Conservation (phyloP, 192 early-diverging fungal species). For the Coemansia sp. region DNA sequence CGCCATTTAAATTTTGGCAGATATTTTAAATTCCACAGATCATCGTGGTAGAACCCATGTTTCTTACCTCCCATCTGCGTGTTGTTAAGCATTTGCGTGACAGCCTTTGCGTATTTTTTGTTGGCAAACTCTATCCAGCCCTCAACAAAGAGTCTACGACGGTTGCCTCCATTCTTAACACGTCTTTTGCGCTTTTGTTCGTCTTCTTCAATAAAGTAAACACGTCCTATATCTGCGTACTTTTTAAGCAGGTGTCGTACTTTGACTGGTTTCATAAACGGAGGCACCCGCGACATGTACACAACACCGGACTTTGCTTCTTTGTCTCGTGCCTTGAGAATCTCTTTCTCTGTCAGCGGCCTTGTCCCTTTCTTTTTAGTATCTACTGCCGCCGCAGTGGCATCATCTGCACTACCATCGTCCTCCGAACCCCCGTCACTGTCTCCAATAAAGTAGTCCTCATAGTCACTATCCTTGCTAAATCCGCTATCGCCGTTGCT, state of each 20-base stretch:
- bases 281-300: slow-evolving; percentile 89
- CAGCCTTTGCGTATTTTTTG: slow-evolving; percentile 82
- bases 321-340: slow-evolving; percentile 58
- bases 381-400: background rate
- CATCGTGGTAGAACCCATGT: slow-evolving; percentile 83
- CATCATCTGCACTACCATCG: slow-evolving; percentile 2
- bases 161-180: slow-evolving; percentile 86
- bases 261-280: slow-evolving; percentile 87
- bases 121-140: slow-evolving; percentile 98
- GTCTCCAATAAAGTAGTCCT: slow-evolving; percentile 19
- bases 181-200: slow-evolving; percentile 67
- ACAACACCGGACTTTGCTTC: slow-evolving; percentile 74
- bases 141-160: slow-evolving; percentile 82
- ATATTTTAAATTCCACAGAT: slow-evolving; percentile 97
- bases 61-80: slow-evolving; percentile 86
- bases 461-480: slow-evolving; percentile 3
- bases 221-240: slow-evolving; percentile 77
- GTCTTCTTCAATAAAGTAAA: slow-evolving; percentile 89
- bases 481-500: background rate
- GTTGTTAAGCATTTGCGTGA: slow-evolving; percentile 78
- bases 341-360: slow-evolving; percentile 40
- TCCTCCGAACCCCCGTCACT: slow-evolving; percentile 10
- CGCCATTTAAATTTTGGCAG: slow-evolving; percentile 96
- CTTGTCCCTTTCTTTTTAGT: slow-evolving; percentile 11
- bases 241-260: slow-evolving; percentile 72